Evolutionary conservation across 2,329 filamentous ascomycete genomes (phyloP).

Genomic region (Fusarium ambrosium): DNA sequence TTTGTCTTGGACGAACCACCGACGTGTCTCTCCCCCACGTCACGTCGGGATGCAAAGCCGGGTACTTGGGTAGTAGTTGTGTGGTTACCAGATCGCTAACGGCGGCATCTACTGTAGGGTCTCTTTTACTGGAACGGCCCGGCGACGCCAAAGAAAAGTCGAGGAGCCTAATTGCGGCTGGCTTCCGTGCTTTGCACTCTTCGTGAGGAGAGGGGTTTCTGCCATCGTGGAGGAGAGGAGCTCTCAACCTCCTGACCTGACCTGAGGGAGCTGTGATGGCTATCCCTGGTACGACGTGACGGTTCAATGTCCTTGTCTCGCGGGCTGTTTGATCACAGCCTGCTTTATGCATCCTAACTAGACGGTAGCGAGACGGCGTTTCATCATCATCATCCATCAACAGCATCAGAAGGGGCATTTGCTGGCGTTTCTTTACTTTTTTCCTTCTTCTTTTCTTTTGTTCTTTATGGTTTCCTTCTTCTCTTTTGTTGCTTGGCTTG

Average conservation of each 20-base stretch:
- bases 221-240: neutral
- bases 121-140: conserved; percentile 88
- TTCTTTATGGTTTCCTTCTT: neutral
- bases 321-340: conserved; percentile 20
- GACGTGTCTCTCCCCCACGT: conserved; percentile 24
- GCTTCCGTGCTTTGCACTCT: conserved; percentile 69
- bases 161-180: conserved; percentile 70
- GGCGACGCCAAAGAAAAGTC: conserved; percentile 72
- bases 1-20: conserved; percentile 29
- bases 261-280: conserved; percentile 2
- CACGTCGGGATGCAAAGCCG: conserved; percentile 17
- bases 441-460: neutral
- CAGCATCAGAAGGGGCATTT: conserved; percentile 36
- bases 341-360: conserved; percentile 34
- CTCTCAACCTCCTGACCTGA: neutral
- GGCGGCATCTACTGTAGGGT: conserved; percentile 61
- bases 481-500: conserved; percentile 9
- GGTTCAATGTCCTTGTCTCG: conserved; percentile 20
- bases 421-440: conserved; percentile 25
- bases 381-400: conserved; percentile 18
- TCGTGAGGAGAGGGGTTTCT: conserved; percentile 40
- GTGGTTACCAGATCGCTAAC: conserved; percentile 36
- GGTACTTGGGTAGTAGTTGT: neutral
- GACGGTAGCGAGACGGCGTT: conserved; percentile 38
- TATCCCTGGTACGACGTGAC: conserved; percentile 22